A percentile compares a stretch with the other conserved stretches of the same genome.
Evolutionary conservation across 345 rosid species (phyloP).

Genomic region (Cardiospermum halicacabum): DNA sequence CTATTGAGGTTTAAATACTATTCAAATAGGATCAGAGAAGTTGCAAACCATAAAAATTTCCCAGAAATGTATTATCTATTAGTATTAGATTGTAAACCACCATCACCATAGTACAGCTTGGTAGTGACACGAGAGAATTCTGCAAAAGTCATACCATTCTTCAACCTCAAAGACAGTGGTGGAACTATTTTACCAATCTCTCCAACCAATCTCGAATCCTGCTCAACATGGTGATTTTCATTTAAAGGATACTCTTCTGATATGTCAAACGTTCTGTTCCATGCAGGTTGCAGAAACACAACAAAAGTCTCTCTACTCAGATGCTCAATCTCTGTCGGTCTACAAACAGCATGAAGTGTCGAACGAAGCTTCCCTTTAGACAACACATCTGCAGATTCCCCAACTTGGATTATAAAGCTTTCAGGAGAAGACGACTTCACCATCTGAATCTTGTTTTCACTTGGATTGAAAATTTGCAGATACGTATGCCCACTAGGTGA

Average conservation of each 20-base stretch:
- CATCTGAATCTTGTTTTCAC: conserved; percentile 41
- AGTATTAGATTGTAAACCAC: conserved; percentile 76
- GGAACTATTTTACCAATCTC: conserved; percentile 54
- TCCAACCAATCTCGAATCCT: conserved; percentile 17
- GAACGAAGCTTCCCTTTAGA: conserved; percentile 68
- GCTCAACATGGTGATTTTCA: conserved; percentile 17
- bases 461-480: conserved; percentile 59
- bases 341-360: conserved; percentile 74
- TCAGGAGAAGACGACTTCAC: conserved; percentile 72
- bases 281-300: conserved; percentile 74
- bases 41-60: too few relatives aligned
- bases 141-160: conserved; percentile 88
- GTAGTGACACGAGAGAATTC: conserved; percentile 83
- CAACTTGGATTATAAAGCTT: conserved; percentile 79
- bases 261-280: conserved; percentile 65
- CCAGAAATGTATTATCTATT: too few relatives aligned
- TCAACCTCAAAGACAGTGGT: conserved; percentile 60
- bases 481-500: conserved; percentile 42
- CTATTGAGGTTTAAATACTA: too few relatives aligned
- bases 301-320: conserved; percentile 81
- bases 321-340: conserved; percentile 44
- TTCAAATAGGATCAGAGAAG: too few relatives aligned
- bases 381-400: conserved; percentile 79
- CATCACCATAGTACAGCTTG: conserved; percentile 78
- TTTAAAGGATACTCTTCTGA: conserved; percentile 36